Conservation (phyloP, 164 flowering plant species). For the Sextonia rubra region DNA sequence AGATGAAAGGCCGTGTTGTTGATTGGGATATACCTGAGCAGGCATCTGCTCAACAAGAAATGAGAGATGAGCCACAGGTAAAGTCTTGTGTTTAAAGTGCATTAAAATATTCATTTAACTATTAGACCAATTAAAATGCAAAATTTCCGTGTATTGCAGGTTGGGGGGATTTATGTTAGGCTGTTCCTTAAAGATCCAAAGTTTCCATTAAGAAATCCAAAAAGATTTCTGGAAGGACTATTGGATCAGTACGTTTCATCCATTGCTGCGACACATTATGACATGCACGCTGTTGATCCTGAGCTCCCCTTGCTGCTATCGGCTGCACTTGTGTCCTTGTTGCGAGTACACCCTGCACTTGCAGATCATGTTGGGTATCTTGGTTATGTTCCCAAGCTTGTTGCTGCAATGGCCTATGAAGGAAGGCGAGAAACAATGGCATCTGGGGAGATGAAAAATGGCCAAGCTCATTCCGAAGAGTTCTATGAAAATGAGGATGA, state of each 20-base stretch:
- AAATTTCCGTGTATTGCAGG: constrained; percentile 39
- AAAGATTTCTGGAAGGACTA: constrained; percentile 94
- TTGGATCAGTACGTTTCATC: constrained; percentile 93
- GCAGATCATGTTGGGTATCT: constrained; percentile 98
- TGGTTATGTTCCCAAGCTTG: constrained; percentile 98
- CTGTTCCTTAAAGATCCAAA: constrained; percentile 96
- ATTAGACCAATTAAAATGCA: not conserved
- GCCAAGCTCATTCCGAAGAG: constrained; percentile 26
- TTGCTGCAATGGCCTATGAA: constrained; percentile 94
- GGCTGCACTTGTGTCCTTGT: constrained; percentile 60
- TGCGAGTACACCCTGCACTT: constrained; percentile 96
- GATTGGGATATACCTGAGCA: constrained; percentile 99
- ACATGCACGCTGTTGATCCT: constrained; percentile 64
- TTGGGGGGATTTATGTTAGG: constrained; percentile 97
- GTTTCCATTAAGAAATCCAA: constrained; percentile 97
- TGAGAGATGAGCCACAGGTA: constrained; percentile 99
- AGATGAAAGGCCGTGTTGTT: constrained; percentile 89
- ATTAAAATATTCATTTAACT: not conserved
- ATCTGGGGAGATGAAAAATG: constrained; percentile 50
- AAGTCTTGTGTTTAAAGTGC: not conserved
- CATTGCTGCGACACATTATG: constrained; percentile 90
- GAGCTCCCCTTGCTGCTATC: constrained; percentile 14
- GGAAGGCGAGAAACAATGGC: constrained; percentile 95
- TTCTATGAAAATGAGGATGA: constrained; percentile 56
- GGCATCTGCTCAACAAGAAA: constrained; percentile 83